A percentile compares a stretch with the other conserved stretches of the same genome.
These are phyloP conservation scores for Rhizopus stolonifer DNA, from an alignment of 371 early-diverging fungal genomes.

Conservation along the genomic window DNA sequence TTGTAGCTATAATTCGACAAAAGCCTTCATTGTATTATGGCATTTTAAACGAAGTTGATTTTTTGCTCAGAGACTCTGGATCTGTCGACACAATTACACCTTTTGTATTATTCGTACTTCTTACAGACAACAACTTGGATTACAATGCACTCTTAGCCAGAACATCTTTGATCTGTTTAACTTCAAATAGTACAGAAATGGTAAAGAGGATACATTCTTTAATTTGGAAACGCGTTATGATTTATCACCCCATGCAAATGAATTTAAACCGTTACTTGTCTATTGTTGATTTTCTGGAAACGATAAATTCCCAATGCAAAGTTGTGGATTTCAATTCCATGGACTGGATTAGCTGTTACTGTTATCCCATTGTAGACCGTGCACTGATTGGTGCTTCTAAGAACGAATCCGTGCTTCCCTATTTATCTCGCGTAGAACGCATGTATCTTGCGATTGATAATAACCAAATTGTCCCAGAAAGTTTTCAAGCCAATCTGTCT, in stretches of 20 bases:
- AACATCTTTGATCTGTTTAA: slow-evolving; percentile 10
- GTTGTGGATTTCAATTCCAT: background rate
- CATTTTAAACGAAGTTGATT: slow-evolving; percentile 29
- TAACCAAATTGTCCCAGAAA: background rate
- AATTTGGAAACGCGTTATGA: background rate
- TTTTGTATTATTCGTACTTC: background rate
- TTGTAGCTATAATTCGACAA: slow-evolving; percentile 26
- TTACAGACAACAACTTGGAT: slow-evolving; percentile 10
- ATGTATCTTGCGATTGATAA: background rate
- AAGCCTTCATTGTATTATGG: slow-evolving; percentile 21
- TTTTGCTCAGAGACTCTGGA: slow-evolving; percentile 8
- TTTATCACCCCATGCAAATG: slow-evolving; percentile 8
- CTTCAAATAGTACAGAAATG: background rate
- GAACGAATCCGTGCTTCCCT: background rate
- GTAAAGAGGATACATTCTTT: too few species aligned
- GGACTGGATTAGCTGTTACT: background rate
- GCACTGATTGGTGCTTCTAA: background rate
- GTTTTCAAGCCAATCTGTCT: background rate
- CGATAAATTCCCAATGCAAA: background rate
- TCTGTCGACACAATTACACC: slow-evolving; percentile 7
- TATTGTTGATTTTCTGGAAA: slow-evolving; percentile 11
- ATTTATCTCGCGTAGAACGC: slow-evolving; percentile 12
- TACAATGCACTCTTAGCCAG: slow-evolving; percentile 19
- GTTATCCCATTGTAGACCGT: slow-evolving; percentile 12
- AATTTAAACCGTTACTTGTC: background rate